Evolutionary conservation across 345 rosid species (phyloP).

Genomic region (Salix dunnii): DNA sequence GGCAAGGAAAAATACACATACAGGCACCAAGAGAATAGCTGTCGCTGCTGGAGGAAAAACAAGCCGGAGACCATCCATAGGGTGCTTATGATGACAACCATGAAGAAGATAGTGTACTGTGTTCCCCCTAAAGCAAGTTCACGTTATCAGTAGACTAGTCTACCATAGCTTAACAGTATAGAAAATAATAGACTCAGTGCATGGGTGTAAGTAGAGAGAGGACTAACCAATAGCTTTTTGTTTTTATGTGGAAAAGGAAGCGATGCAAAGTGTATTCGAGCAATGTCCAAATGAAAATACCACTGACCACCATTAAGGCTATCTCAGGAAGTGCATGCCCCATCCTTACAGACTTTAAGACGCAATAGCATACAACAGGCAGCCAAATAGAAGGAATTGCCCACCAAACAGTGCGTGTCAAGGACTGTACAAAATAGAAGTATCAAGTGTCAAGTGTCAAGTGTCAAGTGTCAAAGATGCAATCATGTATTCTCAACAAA

Average conservation of each 20-base stretch:
- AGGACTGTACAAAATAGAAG: constrained; percentile 46
- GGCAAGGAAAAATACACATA: constrained; percentile 24
- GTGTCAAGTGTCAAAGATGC: constrained; percentile 1
- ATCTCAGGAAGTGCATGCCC: constrained; percentile 59
- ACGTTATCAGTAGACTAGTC: neutral
- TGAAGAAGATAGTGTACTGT: constrained; percentile 78
- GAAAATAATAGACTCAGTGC: neutral
- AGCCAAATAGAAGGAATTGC: constrained; percentile 91
- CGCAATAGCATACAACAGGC: constrained; percentile 64
- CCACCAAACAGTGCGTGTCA: constrained; percentile 95
- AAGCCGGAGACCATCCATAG: constrained; percentile 81
- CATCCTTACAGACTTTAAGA: constrained; percentile 56
- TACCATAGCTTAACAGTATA: neutral
- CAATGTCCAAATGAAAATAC: constrained; percentile 83
- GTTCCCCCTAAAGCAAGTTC: constrained; percentile 54
- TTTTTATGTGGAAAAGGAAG: constrained; percentile 87
- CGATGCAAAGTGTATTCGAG: constrained; percentile 89
- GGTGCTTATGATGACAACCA: constrained; percentile 94
- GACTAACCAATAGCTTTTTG: constrained; percentile 80
- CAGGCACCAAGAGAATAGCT: constrained; percentile 61
- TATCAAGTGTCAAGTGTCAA: neutral
- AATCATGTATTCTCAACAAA: neutral
- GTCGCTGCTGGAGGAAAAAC: constrained; percentile 84
- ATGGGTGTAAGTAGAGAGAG: constrained; percentile 7
- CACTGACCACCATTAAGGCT: constrained; percentile 51